Evolutionary conservation across 768 basidiomycete species (phyloP).

Genomic region (Gloeopeniophorella convolvens): DNA sequence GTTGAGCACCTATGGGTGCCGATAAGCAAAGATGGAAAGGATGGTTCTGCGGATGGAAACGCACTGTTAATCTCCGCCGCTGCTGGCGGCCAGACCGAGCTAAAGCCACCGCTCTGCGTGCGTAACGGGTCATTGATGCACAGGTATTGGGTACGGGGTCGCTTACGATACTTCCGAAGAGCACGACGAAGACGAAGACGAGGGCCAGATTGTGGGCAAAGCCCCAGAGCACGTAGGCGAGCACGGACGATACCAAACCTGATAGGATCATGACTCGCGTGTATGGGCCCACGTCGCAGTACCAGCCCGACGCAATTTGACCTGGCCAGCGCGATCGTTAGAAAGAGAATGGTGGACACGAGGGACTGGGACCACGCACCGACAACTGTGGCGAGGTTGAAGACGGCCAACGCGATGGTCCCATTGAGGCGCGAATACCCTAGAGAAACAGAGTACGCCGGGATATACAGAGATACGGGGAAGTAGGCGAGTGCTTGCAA

Average conservation of each 20-base stretch:
- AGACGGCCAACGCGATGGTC: conserved; percentile 22
- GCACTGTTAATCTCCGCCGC: not conserved
- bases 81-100: not conserved
- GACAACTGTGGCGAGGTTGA: conserved; percentile 24
- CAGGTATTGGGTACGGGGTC: not conserved
- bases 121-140: not conserved
- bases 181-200: conserved; percentile 23
- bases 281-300: conserved; percentile 24
- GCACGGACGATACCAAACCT: conserved; percentile 16
- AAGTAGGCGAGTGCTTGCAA: conserved; percentile 25
- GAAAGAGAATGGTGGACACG: not conserved
- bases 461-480: conserved; percentile 25
- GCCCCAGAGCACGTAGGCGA: conserved; percentile 24
- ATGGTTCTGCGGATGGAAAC: not conserved
- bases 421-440: conserved; percentile 21
- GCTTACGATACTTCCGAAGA: conserved; percentile 24
- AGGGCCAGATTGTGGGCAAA: conserved; percentile 20
- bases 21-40: not conserved
- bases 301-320: conserved; percentile 23
- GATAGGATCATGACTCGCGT: conserved; percentile 22
- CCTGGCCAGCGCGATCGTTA: not conserved
- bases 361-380: not conserved
- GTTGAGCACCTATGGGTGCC: too few relatives aligned
- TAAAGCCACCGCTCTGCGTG: not conserved
- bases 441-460: conserved; percentile 20